Evolutionary conservation across 306 rosid genomes (phyloP).

Genomic region (Castanospermum australe): DNA sequence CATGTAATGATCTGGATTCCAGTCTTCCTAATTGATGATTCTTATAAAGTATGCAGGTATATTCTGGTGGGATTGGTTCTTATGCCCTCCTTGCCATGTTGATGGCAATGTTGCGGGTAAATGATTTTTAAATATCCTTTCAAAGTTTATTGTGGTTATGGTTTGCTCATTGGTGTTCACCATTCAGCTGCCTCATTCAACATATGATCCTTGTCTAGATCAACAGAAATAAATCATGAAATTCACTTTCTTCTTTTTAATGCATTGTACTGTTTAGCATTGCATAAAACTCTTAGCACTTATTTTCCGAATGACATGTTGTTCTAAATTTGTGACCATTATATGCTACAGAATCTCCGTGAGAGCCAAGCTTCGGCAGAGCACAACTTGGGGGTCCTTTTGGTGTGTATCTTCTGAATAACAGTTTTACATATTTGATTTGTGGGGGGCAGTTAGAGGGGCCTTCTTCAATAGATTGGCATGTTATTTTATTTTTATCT

Average conservation of each 20-base stretch:
- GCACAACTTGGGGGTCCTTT: conserved; percentile 78
- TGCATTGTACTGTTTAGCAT: not conserved
- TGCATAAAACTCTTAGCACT: conserved; percentile 11
- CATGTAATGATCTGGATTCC: conserved; percentile 1
- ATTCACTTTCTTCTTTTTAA: not conserved
- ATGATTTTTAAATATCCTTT: conserved; percentile 34
- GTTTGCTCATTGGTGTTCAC: not conserved
- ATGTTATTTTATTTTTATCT: not conserved
- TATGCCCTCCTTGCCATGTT: conserved; percentile 94
- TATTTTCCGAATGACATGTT: not conserved
- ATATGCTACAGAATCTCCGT: conserved; percentile 55
- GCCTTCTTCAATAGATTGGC: not conserved
- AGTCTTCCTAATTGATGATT: conserved; percentile 37
- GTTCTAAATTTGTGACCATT: conserved; percentile 20
- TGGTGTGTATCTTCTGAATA: conserved; percentile 59
- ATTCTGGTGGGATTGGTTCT: conserved; percentile 95
- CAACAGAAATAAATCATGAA: not conserved
- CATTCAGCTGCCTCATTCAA: conserved; percentile 1
- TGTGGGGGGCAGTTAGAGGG: not conserved
- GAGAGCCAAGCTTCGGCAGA: conserved; percentile 51
- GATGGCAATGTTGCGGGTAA: conserved; percentile 89
- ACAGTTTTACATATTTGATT: not conserved
- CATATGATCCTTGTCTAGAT: not conserved
- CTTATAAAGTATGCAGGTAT: conserved; percentile 64
- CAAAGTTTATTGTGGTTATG: not conserved